phyloP scores from a whole-genome alignment of 306 rosid genomes.

The Vachellia pachyceras region DNA sequence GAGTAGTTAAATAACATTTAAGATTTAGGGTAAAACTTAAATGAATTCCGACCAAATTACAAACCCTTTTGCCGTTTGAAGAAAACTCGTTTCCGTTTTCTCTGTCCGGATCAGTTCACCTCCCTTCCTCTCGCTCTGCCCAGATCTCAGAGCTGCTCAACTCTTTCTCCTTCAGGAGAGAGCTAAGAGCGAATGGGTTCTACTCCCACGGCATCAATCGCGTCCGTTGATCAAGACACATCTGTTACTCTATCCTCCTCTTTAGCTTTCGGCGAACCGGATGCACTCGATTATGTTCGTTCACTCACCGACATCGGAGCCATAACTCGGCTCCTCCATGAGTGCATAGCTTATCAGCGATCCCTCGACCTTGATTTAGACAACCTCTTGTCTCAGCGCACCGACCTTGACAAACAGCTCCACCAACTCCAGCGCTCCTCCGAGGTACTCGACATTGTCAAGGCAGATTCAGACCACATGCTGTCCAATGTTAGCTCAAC shows the following conservation, averaged over 20 bases:
- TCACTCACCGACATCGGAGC: conserved; percentile 54
- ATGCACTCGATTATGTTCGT: conserved; percentile 47
- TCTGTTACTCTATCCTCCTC: conserved; percentile 40
- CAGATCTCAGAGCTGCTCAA: background rate
- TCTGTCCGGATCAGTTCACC: background rate
- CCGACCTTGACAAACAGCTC: conserved; percentile 81
- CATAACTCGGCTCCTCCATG: conserved; percentile 52
- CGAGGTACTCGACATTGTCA: conserved; percentile 71
- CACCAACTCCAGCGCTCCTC: conserved; percentile 69
- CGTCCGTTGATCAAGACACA: conserved; percentile 38
- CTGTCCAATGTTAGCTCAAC: conserved; percentile 51
- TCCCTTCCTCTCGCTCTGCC: too few species aligned
- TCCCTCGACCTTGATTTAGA: conserved; percentile 70
- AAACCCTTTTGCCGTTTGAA: background rate
- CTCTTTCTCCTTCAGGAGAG: background rate
- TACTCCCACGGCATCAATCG: conserved; percentile 47
- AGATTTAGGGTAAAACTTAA: too few species aligned
- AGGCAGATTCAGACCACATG: conserved; percentile 65
- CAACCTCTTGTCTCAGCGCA: conserved; percentile 71
- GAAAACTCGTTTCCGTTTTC: background rate
- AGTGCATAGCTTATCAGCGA: conserved; percentile 56
- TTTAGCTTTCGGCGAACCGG: conserved; percentile 45
- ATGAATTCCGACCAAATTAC: too few species aligned
- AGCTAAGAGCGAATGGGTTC: conserved; percentile 45
- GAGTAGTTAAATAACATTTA: too few species aligned